Evolutionary conservation across 2,329 filamentous ascomycete species (phyloP).

Genomic region (Trichoderma simmonsii): DNA sequence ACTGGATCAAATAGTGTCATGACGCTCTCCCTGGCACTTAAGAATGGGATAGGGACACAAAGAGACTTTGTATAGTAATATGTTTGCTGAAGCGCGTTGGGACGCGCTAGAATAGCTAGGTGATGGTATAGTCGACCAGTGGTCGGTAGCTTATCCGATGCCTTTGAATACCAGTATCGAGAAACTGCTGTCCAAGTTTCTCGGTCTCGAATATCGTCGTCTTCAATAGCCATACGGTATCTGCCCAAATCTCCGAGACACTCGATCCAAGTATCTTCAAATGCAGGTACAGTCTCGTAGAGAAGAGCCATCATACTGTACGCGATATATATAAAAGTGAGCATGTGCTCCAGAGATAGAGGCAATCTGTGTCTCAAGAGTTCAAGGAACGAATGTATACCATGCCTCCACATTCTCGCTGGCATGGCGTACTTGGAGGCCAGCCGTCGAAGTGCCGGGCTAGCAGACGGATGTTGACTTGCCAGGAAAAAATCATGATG

Average conservation of each 20-base stretch:
- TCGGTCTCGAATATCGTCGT: constrained; percentile 69
- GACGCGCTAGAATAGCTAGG: constrained; percentile 72
- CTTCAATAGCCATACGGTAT: constrained; percentile 88
- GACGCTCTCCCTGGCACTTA: constrained; percentile 65
- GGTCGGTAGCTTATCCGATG: constrained; percentile 70
- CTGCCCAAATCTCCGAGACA: constrained; percentile 82
- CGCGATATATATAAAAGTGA: constrained; percentile 82
- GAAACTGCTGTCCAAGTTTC: constrained; percentile 81
- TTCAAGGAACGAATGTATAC: constrained; percentile 82
- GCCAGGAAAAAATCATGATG: constrained; percentile 86
- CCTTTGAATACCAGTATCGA: constrained; percentile 79
- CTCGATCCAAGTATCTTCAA: constrained; percentile 89
- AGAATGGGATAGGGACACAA: constrained; percentile 65
- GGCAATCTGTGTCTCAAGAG: constrained; percentile 72
- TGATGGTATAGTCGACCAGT: constrained; percentile 85
- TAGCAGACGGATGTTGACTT: constrained; percentile 79
- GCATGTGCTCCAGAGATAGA: constrained; percentile 79
- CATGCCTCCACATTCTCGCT: constrained; percentile 89
- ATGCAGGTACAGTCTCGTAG: constrained; percentile 78
- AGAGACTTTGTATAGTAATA: constrained; percentile 71
- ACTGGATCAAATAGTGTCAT: constrained; percentile 65
- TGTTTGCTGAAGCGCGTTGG: constrained; percentile 66
- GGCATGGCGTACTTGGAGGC: constrained; percentile 88
- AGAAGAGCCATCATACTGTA: constrained; percentile 88
- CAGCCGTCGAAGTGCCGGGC: constrained; percentile 61